These are phyloP conservation scores for Scenedesmus sp. DNA, from an alignment of 163 green algal genomes.

Conservation along the genomic window DNA sequence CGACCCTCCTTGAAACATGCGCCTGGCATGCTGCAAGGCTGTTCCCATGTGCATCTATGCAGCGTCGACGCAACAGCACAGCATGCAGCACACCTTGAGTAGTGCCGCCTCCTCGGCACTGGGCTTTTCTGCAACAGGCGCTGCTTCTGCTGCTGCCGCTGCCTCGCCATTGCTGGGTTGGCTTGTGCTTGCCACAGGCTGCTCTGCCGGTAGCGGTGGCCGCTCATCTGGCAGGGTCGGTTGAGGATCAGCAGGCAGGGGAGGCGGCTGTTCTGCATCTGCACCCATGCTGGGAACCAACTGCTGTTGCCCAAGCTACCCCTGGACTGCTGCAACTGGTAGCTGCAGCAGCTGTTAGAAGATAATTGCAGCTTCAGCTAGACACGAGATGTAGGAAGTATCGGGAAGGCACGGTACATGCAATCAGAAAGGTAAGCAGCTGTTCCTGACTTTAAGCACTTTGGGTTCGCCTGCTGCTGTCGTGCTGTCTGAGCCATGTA, in stretches of 20 bases:
- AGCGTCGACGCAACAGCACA: neutral
- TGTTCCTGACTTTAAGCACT: neutral
- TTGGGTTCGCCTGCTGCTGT: neutral
- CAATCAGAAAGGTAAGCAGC: neutral
- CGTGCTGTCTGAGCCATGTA: neutral
- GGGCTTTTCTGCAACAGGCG: neutral
- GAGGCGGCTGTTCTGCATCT: constrained; percentile 7
- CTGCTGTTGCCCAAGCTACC: neutral
- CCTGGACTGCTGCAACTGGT: neutral
- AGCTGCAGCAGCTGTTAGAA: neutral
- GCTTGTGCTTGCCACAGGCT: neutral
- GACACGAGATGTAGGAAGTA: neutral
- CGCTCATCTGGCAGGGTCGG: neutral
- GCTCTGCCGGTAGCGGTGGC: constrained; percentile 15
- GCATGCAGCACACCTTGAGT: neutral
- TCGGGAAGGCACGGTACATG: no score
- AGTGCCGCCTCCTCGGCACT: neutral
- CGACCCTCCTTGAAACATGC: neutral
- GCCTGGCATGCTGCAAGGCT: neutral
- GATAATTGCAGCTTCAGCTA: neutral
- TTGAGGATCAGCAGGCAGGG: neutral
- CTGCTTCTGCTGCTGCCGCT: constrained; percentile 14
- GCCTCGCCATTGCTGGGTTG: neutral
- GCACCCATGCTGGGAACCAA: neutral
- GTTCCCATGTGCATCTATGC: neutral